A percentile compares a stretch with the other conserved stretches of the same genome.
These are phyloP conservation scores for Hypholoma sublateritium DNA, from an alignment of 768 basidiomycete genomes.

Conservation along the genomic window DNA sequence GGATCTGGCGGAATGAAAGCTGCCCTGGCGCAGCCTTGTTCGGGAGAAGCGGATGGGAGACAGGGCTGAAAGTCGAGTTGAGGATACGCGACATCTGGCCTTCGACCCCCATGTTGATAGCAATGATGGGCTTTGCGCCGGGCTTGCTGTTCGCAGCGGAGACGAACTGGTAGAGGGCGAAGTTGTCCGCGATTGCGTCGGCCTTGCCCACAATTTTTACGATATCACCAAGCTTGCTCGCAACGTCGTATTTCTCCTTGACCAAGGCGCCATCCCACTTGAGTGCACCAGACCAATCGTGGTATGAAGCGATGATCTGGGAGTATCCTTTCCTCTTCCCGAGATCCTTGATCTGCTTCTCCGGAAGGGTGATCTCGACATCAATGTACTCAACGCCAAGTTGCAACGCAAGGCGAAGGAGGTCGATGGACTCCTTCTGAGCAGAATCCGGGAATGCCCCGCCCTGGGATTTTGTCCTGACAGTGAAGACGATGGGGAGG, in stretches of 20 bases:
- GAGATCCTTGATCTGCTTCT: constrained; percentile 59
- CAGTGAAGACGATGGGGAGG: constrained; percentile 91
- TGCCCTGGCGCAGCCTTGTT: constrained; percentile 91
- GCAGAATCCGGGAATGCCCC: constrained; percentile 87
- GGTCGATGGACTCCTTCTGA: constrained; percentile 66
- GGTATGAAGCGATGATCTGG: constrained; percentile 89
- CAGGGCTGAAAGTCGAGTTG: constrained; percentile 83
- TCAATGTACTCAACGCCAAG: constrained; percentile 93
- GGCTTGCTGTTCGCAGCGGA: constrained; percentile 39
- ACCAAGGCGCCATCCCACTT: constrained; percentile 74
- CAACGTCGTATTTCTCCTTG: constrained; percentile 67
- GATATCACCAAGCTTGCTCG: constrained; percentile 76
- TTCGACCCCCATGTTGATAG: constrained; percentile 88
- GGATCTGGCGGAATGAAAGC: constrained; percentile 84
- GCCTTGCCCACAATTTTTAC: constrained; percentile 93
- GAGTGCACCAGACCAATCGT: constrained; percentile 87
- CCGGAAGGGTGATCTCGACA: constrained; percentile 79
- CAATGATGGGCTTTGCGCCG: constrained; percentile 79
- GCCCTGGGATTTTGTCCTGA: constrained; percentile 85
- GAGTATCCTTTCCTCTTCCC: constrained; percentile 65
- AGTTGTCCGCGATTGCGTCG: constrained; percentile 70
- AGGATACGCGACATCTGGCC: constrained; percentile 92
- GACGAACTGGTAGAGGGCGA: constrained; percentile 74
- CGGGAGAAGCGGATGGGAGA: constrained; percentile 88
- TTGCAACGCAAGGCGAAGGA: constrained; percentile 77